Evolutionary conservation across 306 rosid species (phyloP).

Genomic region (Pachyrhizus erosus): DNA sequence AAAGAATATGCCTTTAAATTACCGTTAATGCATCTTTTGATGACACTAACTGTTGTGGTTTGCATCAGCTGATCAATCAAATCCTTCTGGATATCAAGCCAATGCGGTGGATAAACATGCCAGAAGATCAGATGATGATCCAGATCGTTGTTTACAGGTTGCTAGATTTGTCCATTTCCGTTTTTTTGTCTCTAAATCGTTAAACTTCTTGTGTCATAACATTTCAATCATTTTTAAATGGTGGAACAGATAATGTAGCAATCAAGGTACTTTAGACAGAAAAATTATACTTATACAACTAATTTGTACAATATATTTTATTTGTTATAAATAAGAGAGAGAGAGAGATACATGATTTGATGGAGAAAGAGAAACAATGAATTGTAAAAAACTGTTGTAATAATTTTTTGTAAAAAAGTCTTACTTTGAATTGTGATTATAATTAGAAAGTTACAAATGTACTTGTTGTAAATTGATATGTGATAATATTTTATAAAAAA

Average conservation of each 20-base stretch:
- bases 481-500: not conserved
- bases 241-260: not conserved
- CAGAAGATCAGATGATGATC: constrained; percentile 44
- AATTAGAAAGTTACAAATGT: constrained; percentile 8
- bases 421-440: constrained; percentile 29
- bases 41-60: constrained; percentile 30
- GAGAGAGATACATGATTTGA: not conserved
- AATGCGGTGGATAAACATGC: constrained; percentile 36
- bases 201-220: not conserved
- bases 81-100: constrained; percentile 43
- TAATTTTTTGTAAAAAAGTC: too few relatives aligned
- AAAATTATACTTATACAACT: not conserved
- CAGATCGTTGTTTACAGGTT: constrained; percentile 61
- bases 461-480: not conserved
- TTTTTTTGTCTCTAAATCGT: not conserved
- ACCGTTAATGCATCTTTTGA: constrained; percentile 15
- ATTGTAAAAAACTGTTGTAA: not conserved
- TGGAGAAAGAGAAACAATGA: not conserved
- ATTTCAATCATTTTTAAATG: constrained; percentile 32
- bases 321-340: not conserved
- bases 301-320: not conserved
- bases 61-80: constrained; percentile 53
- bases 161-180: constrained; percentile 11
- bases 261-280: not conserved
- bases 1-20: not conserved